Base-by-base conservation (phyloP, 257 asterid species). In the Nicotiana obtusifolia region DNA sequence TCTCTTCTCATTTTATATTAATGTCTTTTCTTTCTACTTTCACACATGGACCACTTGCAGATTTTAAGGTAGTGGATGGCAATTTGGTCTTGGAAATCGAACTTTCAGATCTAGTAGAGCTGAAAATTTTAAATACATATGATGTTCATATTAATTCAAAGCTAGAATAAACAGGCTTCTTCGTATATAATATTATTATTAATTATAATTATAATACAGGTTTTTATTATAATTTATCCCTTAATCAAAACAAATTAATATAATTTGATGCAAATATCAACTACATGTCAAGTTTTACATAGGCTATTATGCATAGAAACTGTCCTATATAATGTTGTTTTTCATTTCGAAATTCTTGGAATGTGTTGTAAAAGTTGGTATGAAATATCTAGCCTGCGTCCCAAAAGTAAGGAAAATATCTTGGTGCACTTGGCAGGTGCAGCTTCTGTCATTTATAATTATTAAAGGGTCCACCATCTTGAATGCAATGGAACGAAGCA, bases 401-500 rank as follows among this genome's bases (percentile, higher is more conserved):
- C 26, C 35, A 54, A 68, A 15, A 7, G 10, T 10, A 64, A 10
- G 15, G 35, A 10, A 82, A 82, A 85, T 82, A 80, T 83, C 83
- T 80, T 15, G 61, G 53, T n/a, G n/a, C n/a, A n/a, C n/a, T n/a
- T n/a, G n/a, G 28, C 66, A 31, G 22, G 7, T 62, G 62, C n/a
- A 2, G 2, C 44, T 54, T 66, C 57, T 60, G 17, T 8, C 64
- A 59, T 82, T 71, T 47, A 19, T 67, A 68, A 28, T 24, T 31
- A 17, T 24, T 31, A 17, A 19, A 24, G 47, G 71, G 76, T 82
- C 86, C 85, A 62, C 78, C 61, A 13, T 44, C 59, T 68, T 81
- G 82, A 86, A 26, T 60, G 76, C 76, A 64, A 28, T 68, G 76
- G 81, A 16, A 57, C 61, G 47, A 80, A 66, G 59, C 81, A 60